Base-by-base conservation (phyloP, 2,329 filamentous ascomycete species). In the Beauveria bassiana region DNA sequence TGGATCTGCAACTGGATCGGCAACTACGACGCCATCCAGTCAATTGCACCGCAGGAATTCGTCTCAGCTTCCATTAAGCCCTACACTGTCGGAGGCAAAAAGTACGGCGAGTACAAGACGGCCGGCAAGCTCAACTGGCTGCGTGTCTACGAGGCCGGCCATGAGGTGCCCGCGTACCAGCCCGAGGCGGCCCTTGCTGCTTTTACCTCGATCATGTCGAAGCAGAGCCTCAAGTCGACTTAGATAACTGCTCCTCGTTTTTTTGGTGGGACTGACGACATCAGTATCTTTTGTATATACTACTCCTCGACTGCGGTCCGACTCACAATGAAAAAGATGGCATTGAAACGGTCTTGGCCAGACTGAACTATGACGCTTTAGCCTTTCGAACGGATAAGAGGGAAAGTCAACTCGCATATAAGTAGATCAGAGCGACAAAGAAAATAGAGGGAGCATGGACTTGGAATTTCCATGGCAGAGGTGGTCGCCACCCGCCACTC, bases 1-100 rank as follows among this genome's bases (percentile, higher is more conserved):
- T 84, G 77, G 71, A 81, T 84, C 59, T 85, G 81, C 66, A 85
- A 85, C 70, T 84, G 81, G 78, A 71, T 79, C 34, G 82, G 82
- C n/a, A 77, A 74, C 38, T 72, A 79, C 6, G 73, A 70, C 12
- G 77, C 77, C 1, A 77, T 79, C 1, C 74, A 84, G 40, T 72
- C 74, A 0, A 71, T 85, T 26, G 70, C 74, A 14, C 84, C 76
- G 67, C 62, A 70, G 1, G 74, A 72, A 2, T 69, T 74, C 8
- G 63, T 71, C 0, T 69, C 73, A 3, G 85, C 84, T 65, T 67
- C 68, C 24, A 65, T 79, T 14, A 62, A 68, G 63, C 66, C 73
- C 1, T 85, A 84, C 65, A 82, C 73, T 0, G 77, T 84, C 2
- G 70, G 75, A 47, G 82, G 82, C 1, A 73, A 69, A 22, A 69